These are phyloP conservation scores for Magnolia kwangsiensis DNA, from an alignment of 164 flowering plant genomes.

Conservation along the genomic window DNA sequence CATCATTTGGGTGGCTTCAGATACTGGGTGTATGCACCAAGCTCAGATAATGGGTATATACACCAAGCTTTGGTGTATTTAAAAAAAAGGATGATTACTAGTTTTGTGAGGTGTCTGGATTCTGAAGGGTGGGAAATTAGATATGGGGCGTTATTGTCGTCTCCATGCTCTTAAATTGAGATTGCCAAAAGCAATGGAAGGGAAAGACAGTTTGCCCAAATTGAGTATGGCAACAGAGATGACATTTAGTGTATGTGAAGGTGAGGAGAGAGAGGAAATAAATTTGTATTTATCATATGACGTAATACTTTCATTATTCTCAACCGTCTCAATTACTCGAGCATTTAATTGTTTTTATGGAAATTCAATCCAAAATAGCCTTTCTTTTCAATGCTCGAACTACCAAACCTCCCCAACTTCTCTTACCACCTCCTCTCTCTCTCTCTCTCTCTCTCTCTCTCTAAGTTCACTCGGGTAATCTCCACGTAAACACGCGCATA, in stretches of 20 bases:
- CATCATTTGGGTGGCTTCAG: too few species aligned
- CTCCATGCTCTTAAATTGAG: constrained; percentile 5
- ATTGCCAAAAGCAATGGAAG: not conserved
- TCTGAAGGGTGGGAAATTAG: not conserved
- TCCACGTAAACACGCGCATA: not conserved
- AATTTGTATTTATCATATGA: constrained; percentile 76
- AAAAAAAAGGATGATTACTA: not conserved
- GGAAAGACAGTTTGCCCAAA: constrained; percentile 5
- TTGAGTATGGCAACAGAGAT: constrained; percentile 3
- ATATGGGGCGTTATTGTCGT: not conserved
- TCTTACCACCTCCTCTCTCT: too few species aligned
- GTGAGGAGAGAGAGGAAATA: constrained; percentile 19
- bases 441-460: too few species aligned
- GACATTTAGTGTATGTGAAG: constrained; percentile 1
- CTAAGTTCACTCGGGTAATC: too few species aligned
- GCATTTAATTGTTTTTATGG: constrained; percentile 71
- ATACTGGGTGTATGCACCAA: not conserved
- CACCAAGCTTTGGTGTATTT: not conserved
- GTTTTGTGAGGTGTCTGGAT: not conserved
- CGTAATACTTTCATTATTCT: constrained; percentile 62
- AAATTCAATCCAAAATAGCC: constrained; percentile 19
- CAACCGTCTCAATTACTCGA: constrained; percentile 80
- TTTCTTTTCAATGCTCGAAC: constrained; percentile 8
- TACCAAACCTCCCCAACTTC: not conserved
- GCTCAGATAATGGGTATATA: not conserved